Conservation (phyloP, 768 basidiomycete species). For the Tephrocybe sp. region DNA sequence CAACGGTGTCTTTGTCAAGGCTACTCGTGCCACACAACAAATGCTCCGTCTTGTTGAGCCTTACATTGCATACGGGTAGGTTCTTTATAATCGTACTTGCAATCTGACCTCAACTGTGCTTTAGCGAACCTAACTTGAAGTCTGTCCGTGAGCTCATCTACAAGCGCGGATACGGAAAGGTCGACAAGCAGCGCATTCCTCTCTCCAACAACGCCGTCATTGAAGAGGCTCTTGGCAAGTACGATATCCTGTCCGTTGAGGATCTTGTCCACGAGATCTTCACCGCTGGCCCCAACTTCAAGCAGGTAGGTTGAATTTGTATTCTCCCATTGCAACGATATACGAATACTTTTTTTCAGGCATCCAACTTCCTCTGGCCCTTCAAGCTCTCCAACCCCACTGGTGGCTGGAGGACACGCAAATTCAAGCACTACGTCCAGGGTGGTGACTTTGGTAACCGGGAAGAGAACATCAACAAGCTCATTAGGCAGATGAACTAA, state of each 20-base stretch:
- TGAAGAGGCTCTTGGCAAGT: slow-evolving; percentile 86
- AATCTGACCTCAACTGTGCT: not conserved
- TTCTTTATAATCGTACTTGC: not conserved
- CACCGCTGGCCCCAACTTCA: slow-evolving; percentile 97
- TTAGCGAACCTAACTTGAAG: slow-evolving; percentile 93
- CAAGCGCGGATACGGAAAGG: slow-evolving; percentile 99
- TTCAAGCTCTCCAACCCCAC: slow-evolving; percentile 99
- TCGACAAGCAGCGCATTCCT: slow-evolving; percentile 96
- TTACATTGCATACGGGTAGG: slow-evolving; percentile 94
- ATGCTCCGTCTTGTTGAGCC: slow-evolving; percentile 98
- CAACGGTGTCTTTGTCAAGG: slow-evolving; percentile 98
- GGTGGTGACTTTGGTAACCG: slow-evolving; percentile 98
- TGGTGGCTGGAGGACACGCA: slow-evolving; percentile 96
- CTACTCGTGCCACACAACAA: slow-evolving; percentile 92
- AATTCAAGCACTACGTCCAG: slow-evolving; percentile 96
- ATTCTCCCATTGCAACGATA: not conserved
- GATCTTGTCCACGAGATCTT: slow-evolving; percentile 97
- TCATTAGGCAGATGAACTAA: slow-evolving; percentile 93
- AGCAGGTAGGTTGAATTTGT: slow-evolving; percentile 63
- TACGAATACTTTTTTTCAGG: slow-evolving; percentile 36
- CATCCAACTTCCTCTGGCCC: slow-evolving; percentile 97
- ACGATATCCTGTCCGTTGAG: slow-evolving; percentile 94
- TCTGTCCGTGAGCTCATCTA: slow-evolving; percentile 96
- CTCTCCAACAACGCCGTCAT: slow-evolving; percentile 92
- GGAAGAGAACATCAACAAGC: slow-evolving; percentile 95